Percentiles rank a stretch among this genome's conserved stretches.
Evolutionary conservation across 106 monocot genomes (phyloP).

Genomic region (Dioscorea alata): DNA sequence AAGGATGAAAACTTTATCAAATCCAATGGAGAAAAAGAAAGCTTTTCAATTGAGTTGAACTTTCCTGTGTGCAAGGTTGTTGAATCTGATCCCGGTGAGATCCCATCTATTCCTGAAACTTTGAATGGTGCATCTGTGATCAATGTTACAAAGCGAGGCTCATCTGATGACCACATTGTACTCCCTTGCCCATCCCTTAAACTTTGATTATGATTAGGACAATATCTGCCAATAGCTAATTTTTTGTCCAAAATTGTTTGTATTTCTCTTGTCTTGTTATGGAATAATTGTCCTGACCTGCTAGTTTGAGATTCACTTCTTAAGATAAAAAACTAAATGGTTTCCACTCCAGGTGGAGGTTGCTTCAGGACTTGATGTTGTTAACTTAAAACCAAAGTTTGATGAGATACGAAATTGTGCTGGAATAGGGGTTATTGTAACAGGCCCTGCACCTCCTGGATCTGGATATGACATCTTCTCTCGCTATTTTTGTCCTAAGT

Average conservation of each 20-base stretch:
- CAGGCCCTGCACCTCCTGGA: slow-evolving; percentile 21
- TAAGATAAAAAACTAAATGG: too few species aligned
- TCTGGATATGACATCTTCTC: slow-evolving; percentile 37
- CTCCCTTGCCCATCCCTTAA: too few species aligned
- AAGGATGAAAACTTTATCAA: background rate
- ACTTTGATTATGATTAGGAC: too few species aligned
- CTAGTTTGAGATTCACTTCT: too few species aligned
- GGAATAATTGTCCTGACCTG: too few species aligned
- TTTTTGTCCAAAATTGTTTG: too few species aligned
- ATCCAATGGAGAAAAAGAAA: slow-evolving; percentile 2
- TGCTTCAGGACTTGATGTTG: slow-evolving; percentile 30
- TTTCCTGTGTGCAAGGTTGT: slow-evolving; percentile 46
- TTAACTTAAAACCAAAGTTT: slow-evolving; percentile 26
- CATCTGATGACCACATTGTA: slow-evolving; percentile 25
- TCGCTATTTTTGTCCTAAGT: slow-evolving; percentile 40
- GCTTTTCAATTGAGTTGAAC: slow-evolving; percentile 71
- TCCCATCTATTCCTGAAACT: slow-evolving; percentile 51
- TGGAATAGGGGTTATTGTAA: slow-evolving; percentile 32
- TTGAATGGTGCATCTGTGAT: slow-evolving; percentile 42
- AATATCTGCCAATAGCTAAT: too few species aligned
- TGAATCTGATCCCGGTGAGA: slow-evolving; percentile 32
- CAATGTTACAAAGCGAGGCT: slow-evolving; percentile 36
- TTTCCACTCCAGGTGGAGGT: slow-evolving; percentile 17
- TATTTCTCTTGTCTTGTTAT: too few species aligned
- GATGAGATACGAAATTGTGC: slow-evolving; percentile 29